Evolutionary conservation across 495 filamentous ascomycete species (phyloP), one percentile per base, ranked within the genome.

Genomic region (Xylaria curta): DNA sequence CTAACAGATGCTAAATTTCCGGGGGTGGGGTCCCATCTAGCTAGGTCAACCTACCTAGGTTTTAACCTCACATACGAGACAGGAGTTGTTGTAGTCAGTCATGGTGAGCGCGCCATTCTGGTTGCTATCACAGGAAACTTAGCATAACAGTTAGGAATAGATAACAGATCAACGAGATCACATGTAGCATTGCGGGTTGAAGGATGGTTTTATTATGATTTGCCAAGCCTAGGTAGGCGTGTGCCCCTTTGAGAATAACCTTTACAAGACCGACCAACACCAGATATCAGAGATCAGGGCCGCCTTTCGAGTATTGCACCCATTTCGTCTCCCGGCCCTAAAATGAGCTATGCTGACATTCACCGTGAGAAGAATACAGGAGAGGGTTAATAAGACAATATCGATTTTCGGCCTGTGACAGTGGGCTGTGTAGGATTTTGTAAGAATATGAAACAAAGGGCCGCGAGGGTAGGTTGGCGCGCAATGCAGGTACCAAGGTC

Each of bases 221-320:
- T 61, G 51, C 68, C 68, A 54, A 64, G 46, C 31, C 49, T 38
- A 54, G 13, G 36, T 26, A 54, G 68, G 60, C 47, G 17, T 56
- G 19, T 44, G 68, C 28, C 67, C 61, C 44, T 21, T 33, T 54
- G 46, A 70, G 47, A 64, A 70, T 56, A 70, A 36, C 46, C 44
- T 56, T 31, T 26, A 64, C 47, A 46, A 44, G 72, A 72, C 44
- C 72, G 67, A 74, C 75, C 72, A 76, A 73, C 76, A 74, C 69
- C 71, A 74, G 73, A 73, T 58, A 73, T 76, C 71, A 74, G 73
- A 73, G 65, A 73, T 74, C 72, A 71, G 71, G 73, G 72, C 72
- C 68, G 71, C 53, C 58, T 62, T 70, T 58, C 70, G 70, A 74
- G 69, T 67, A 74, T 73, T 67, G 68, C 54, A 44, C 56, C 60